These are phyloP conservation scores for Aureobasidium sp. DNA, from an alignment of 2,329 filamentous ascomycete species.

Conservation along the genomic window DNA sequence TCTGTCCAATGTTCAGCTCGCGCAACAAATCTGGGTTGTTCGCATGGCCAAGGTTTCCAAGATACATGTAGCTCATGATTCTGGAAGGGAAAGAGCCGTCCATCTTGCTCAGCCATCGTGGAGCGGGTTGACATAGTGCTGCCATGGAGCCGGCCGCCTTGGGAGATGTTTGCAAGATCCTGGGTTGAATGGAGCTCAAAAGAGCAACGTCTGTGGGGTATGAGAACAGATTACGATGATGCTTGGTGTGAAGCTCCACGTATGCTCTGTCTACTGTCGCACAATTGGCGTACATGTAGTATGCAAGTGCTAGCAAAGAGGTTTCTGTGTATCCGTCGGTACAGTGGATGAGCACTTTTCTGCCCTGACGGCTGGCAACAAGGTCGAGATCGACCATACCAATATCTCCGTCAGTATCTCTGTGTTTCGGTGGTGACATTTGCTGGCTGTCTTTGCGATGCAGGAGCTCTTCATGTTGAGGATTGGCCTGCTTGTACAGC, in stretches of 20 bases:
- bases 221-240: constrained; percentile 88
- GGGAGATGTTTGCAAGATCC: constrained; percentile 67
- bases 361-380: constrained; percentile 34
- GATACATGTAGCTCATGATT: constrained; percentile 88
- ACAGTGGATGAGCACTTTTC: constrained; percentile 83
- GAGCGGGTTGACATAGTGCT: constrained; percentile 50
- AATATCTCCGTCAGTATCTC: constrained; percentile 49
- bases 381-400: constrained; percentile 39
- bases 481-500: constrained; percentile 76
- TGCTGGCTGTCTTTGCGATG: constrained; percentile 39
- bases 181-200: constrained; percentile 67
- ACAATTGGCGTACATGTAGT: constrained; percentile 87
- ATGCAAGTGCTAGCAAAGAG: constrained; percentile 79
- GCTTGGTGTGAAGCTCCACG: constrained; percentile 73
- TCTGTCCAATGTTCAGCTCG: constrained; percentile 74
- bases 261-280: constrained; percentile 76
- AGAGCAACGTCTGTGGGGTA: constrained; percentile 85
- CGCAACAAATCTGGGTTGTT: constrained; percentile 82
- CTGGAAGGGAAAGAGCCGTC: constrained; percentile 89
- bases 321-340: constrained; percentile 95
- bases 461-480: constrained; percentile 18
- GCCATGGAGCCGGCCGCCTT: constrained; percentile 41
- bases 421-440: constrained; percentile 28
- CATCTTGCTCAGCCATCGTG: constrained; percentile 72
- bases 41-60: constrained; percentile 86